Conservation (phyloP, 179 eudicot species). For the Camellia oleifera region DNA sequence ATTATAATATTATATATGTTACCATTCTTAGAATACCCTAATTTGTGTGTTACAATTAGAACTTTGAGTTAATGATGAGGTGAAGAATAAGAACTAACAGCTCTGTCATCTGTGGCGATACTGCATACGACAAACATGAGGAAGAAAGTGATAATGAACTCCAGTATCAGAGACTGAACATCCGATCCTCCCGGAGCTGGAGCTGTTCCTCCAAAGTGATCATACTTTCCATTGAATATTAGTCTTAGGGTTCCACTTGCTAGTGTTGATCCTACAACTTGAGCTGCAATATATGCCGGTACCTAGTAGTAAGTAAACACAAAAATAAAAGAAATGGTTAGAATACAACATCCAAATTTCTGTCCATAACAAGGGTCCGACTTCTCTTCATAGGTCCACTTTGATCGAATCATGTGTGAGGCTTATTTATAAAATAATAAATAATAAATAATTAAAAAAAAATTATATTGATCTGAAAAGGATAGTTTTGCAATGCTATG, state of each 20-base stretch:
- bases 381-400: too few relatives aligned
- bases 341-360: too few relatives aligned
- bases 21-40: not conserved
- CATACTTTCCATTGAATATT: conserved; percentile 47
- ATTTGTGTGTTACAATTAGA: not conserved
- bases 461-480: too few relatives aligned
- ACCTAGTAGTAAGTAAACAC: conserved; percentile 34
- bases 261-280: conserved; percentile 66
- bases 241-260: conserved; percentile 72
- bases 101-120: conserved; percentile 79
- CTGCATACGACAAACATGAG: conserved; percentile 88
- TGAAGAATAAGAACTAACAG: conserved; percentile 37
- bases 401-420: too few relatives aligned
- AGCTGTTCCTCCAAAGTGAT: conserved; percentile 49
- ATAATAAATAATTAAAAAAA: too few relatives aligned
- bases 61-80: not conserved
- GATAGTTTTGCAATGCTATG: too few relatives aligned
- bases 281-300: conserved; percentile 59
- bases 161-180: conserved; percentile 63
- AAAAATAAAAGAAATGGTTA: not conserved
- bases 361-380: too few relatives aligned
- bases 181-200: conserved; percentile 61
- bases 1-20: too few relatives aligned
- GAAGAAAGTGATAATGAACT: conserved; percentile 73
- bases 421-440: too few relatives aligned